A percentile compares a stretch with the other conserved stretches of the same genome.
Evolutionary conservation across 352 stramenopile genomes (phyloP).

Genomic region (Globisporangium cylindrosporum): DNA sequence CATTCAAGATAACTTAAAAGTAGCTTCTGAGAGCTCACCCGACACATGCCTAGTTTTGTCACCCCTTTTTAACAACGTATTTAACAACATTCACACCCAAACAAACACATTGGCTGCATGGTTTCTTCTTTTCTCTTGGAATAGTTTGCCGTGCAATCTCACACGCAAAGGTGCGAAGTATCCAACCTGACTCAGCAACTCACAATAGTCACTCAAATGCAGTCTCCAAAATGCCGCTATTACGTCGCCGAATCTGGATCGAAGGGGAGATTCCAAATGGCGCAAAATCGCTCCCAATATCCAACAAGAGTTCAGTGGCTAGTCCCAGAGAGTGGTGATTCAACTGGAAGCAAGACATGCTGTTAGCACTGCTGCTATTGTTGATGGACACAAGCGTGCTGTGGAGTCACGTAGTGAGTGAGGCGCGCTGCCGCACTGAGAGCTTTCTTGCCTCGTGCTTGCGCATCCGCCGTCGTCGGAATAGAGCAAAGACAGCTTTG

Average conservation of each 20-base stretch:
- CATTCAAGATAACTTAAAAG: slow-evolving; percentile 9
- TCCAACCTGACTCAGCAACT: not conserved
- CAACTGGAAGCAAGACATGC: not conserved
- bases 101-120: not conserved
- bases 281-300: not conserved
- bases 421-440: not conserved
- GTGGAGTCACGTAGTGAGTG: not conserved
- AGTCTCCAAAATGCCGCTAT: not conserved
- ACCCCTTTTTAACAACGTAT: slow-evolving; percentile 1
- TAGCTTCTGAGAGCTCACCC: not conserved
- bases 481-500: not conserved
- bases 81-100: not conserved
- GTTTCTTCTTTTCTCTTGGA: no score
- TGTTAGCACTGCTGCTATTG: not conserved
- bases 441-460: not conserved
- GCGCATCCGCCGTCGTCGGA: not conserved
- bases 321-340: not conserved
- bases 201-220: not conserved
- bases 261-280: not conserved
- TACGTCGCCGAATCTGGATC: not conserved
- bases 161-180: not conserved
- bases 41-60: slow-evolving; percentile 3
- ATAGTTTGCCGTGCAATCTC: not conserved
- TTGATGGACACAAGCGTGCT: not conserved
- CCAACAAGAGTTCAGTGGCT: not conserved